A percentile compares a stretch with the other conserved stretches of the same genome.
These are phyloP conservation scores for Salix suchowensis DNA, from an alignment of 345 rosid genomes.

Conservation along the genomic window DNA sequence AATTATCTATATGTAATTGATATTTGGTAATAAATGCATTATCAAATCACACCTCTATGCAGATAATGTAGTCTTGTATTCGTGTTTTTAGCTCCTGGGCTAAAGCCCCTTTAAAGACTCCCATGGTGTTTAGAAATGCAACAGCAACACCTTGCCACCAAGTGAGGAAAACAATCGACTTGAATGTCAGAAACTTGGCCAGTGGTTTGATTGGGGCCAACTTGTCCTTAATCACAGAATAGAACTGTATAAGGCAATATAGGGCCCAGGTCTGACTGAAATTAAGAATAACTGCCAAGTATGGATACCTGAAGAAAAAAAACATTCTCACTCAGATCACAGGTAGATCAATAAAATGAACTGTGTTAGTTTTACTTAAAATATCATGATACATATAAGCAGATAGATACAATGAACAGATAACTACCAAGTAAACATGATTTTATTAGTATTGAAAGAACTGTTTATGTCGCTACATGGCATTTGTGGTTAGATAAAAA, in stretches of 20 bases:
- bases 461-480: not conserved
- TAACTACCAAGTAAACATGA: not conserved
- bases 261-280: slow-evolving; percentile 98
- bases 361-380: not conserved
- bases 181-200: slow-evolving; percentile 91
- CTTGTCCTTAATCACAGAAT: slow-evolving; percentile 78
- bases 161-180: slow-evolving; percentile 93
- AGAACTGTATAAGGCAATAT: slow-evolving; percentile 96
- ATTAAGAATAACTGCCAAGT: slow-evolving; percentile 91
- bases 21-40: not conserved
- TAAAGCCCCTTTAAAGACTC: slow-evolving; percentile 74
- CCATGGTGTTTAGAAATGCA: slow-evolving; percentile 88
- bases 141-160: slow-evolving; percentile 99
- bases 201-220: slow-evolving; percentile 85
- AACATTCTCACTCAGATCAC: slow-evolving; percentile 4
- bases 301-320: slow-evolving; percentile 65
- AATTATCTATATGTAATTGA: not conserved
- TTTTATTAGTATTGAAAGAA: not conserved
- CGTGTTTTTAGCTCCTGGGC: slow-evolving; percentile 89
- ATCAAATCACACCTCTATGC: slow-evolving; percentile 66
- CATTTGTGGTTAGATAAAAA: not conserved
- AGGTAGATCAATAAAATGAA: slow-evolving; percentile 1
- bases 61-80: slow-evolving; percentile 93
- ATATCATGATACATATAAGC: not conserved
- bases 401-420: not conserved